These are phyloP conservation scores for Gonapodya prolifera DNA, from an alignment of 192 early-diverging fungal genomes.

Conservation along the genomic window DNA sequence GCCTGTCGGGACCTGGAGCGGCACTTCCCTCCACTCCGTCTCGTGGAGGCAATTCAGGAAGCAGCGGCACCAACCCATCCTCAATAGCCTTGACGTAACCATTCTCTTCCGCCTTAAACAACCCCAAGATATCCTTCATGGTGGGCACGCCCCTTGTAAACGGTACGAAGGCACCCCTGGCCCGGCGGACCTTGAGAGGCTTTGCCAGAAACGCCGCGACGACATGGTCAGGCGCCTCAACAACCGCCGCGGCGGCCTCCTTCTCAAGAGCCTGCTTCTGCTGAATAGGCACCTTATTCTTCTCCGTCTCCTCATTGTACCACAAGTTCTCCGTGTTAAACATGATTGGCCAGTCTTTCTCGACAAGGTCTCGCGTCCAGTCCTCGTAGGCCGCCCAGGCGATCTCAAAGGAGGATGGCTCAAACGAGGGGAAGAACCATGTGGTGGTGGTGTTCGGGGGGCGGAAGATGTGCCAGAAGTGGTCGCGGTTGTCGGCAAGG, in stretches of 20 bases:
- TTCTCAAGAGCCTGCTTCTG: not conserved
- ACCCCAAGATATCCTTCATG: not conserved
- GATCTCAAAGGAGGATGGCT: conserved; percentile 64
- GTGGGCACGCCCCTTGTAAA: not conserved
- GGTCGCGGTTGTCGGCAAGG: conserved; percentile 64
- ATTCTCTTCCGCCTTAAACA: not conserved
- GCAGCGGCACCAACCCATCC: not conserved
- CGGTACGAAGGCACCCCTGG: not conserved
- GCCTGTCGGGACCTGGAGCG: not conserved
- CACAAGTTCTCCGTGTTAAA: conserved; percentile 39
- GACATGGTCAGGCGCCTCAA: not conserved
- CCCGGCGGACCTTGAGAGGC: not conserved
- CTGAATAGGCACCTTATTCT: conserved; percentile 2
- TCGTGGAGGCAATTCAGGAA: not conserved
- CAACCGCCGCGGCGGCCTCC: not conserved
- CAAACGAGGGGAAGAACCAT: conserved; percentile 67
- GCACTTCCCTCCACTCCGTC: not conserved
- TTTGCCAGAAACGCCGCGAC: not conserved
- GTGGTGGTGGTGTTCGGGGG: conserved; percentile 49
- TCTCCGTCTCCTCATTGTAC: not conserved
- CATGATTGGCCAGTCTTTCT: conserved; percentile 74
- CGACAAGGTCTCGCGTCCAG: conserved; percentile 58
- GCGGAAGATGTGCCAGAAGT: conserved; percentile 59
- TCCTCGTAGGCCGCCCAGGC: conserved; percentile 52
- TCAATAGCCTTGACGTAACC: not conserved